These are phyloP conservation scores for Ganoderma lingzhi DNA, from an alignment of 1,284 basidiomycete genomes.

Conservation along the genomic window DNA sequence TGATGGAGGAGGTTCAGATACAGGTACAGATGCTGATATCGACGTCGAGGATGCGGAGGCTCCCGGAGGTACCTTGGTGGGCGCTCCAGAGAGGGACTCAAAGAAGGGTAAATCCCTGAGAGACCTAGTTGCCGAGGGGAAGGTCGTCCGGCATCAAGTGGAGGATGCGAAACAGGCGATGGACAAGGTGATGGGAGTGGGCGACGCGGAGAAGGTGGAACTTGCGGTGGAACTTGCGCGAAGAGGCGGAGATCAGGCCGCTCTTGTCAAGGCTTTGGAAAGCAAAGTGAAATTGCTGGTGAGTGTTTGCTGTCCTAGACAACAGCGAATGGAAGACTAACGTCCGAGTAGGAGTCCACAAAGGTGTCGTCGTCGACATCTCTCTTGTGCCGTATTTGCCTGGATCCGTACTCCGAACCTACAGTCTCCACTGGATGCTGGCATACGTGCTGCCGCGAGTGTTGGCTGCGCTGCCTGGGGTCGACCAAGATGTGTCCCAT, in stretches of 20 bases:
- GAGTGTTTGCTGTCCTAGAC: conserved; percentile 34
- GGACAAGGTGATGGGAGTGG: conserved; percentile 52
- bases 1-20: conserved; percentile 23
- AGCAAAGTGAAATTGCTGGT: conserved; percentile 67
- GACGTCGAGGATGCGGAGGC: conserved; percentile 46
- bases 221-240: conserved; percentile 57
- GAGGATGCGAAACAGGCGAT: conserved; percentile 48
- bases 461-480: conserved; percentile 83
- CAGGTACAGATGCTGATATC: conserved; percentile 47
- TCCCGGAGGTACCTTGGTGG: conserved; percentile 40
- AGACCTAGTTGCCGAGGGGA: conserved; percentile 61
- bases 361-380: conserved; percentile 54
- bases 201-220: conserved; percentile 58
- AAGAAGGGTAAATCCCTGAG: conserved; percentile 47
- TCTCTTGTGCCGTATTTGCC: conserved; percentile 75
- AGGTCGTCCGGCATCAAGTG: conserved; percentile 45
- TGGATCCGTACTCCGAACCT: conserved; percentile 79
- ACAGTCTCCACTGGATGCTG: conserved; percentile 86
- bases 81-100: conserved; percentile 14
- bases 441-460: conserved; percentile 83
- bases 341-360: conserved; percentile 51
- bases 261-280: conserved; percentile 63
- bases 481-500: conserved; percentile 83
- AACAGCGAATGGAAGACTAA: background rate
- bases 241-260: conserved; percentile 53